Base-by-base conservation (phyloP, 176 grass and related monocot genomes). In the Alopecurus myosuroides region DNA sequence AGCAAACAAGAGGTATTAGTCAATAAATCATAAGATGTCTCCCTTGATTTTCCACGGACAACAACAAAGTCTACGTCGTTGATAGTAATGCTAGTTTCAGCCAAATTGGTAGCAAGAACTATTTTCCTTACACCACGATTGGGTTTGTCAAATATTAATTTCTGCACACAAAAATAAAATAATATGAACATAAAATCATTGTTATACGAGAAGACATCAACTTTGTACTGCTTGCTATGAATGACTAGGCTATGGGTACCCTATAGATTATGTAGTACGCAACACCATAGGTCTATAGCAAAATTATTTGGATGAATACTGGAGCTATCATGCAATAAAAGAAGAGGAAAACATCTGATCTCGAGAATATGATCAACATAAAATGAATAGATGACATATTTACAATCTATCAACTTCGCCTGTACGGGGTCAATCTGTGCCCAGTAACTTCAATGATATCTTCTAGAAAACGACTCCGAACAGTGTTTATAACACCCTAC, bases 11-110 rank as follows among this genome's bases (percentile, higher is more conserved):
- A 93, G 17, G 96, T 98, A 78, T 98, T 98, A 80, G 95, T 98
- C 77, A 98, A 83, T 86, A 93, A 93, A 93, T 98, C 96, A 77
- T 98, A 98, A 53, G 96, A 98, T 51, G 96, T 98, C 80, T 98
- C 96, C 85, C 95, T 98, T 82, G 96, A 93, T 73, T 98, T 98
- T 60, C 96, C 96, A 78, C 91, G 90, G 64, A 95, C 96, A 73
- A 98, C 91, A 85, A 98, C 96, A 92, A 92, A 98, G 55, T 95
- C 93, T 19, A 98, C 96, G 74, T 98, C 96, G 44, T 98, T 98
- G n/a, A n/a, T n/a, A n/a, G n/a, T n/a, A n/a, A n/a, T n/a, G n/a
- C n/a, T n/a, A n/a, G n/a, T n/a, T n/a, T n/a, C n/a, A n/a, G n/a
- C n/a, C n/a, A n/a, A n/a, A n/a, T n/a, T n/a, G n/a, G n/a, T n/a